These are phyloP conservation scores for Fusarium concolor DNA, from an alignment of 2,329 filamentous ascomycete genomes.

Conservation along the genomic window DNA sequence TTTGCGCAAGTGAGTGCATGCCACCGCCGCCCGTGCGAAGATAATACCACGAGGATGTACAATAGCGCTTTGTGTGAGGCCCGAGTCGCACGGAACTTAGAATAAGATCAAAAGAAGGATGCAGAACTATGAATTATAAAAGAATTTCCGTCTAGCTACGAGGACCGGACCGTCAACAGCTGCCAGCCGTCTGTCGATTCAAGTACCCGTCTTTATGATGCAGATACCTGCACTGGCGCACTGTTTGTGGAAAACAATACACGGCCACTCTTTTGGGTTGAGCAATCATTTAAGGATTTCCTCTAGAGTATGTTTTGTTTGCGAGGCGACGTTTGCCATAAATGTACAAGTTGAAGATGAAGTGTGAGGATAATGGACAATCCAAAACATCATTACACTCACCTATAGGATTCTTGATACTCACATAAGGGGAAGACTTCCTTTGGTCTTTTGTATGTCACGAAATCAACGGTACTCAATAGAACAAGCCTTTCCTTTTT, in stretches of 20 bases:
- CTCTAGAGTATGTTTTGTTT: neutral
- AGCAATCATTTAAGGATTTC: neutral
- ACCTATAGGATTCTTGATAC: neutral
- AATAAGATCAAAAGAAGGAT: slow-evolving; percentile 6
- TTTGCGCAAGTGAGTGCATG: slow-evolving; percentile 23
- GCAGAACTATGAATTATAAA: slow-evolving; percentile 31
- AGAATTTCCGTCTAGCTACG: neutral
- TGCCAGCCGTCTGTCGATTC: slow-evolving; percentile 36
- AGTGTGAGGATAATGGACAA: neutral
- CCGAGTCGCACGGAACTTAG: slow-evolving; percentile 34
- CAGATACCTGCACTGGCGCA: slow-evolving; percentile 23
- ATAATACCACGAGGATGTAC: slow-evolving; percentile 29
- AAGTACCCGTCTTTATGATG: slow-evolving; percentile 25
- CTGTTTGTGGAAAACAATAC: slow-evolving; percentile 7
- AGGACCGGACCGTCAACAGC: slow-evolving; percentile 33
- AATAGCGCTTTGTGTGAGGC: slow-evolving; percentile 23
- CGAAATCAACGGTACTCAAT: neutral
- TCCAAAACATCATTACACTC: neutral
- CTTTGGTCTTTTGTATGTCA: neutral
- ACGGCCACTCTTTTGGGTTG: neutral
- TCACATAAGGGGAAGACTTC: neutral
- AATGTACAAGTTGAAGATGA: neutral
- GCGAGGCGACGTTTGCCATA: neutral
- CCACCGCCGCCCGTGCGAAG: slow-evolving; percentile 20
- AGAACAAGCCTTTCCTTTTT: no score